Percentiles rank a stretch among this genome's conserved stretches.
Evolutionary conservation across 78 protist genomes (phyloP).

Genomic region (Bigelowiella natans): DNA sequence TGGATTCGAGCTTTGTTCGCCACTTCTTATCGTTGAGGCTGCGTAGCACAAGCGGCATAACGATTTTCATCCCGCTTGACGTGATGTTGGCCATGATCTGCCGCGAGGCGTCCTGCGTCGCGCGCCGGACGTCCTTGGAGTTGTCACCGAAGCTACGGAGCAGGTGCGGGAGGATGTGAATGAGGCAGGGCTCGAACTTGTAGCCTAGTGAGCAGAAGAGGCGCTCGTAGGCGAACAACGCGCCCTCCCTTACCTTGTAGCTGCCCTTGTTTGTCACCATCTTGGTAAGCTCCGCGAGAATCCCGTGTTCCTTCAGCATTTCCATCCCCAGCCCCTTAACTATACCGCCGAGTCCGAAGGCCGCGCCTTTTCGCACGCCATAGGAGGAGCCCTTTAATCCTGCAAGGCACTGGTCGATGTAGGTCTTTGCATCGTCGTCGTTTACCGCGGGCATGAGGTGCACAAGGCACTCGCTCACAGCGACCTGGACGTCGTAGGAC

Average conservation of each 20-base stretch:
- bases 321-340: not conserved
- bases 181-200: conserved; percentile 83
- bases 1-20: conserved; percentile 63
- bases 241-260: conserved; percentile 54
- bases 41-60: conserved; percentile 59
- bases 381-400: not conserved
- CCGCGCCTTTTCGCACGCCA: not conserved
- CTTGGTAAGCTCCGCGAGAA: not conserved
- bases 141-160: not conserved
- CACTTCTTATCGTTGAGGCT: conserved; percentile 65
- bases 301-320: not conserved
- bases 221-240: conserved; percentile 57
- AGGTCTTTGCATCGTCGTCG: not conserved
- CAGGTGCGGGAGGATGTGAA: conserved; percentile 56
- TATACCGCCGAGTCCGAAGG: not conserved
- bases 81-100: not conserved
- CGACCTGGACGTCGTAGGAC: not conserved
- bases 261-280: not conserved
- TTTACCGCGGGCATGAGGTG: not conserved
- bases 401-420: not conserved
- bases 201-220: conserved; percentile 58
- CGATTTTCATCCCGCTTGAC: conserved; percentile 68
- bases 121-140: conserved; percentile 50
- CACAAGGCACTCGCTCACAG: not conserved
- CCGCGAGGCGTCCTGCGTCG: conserved; percentile 5